Percentiles rank a stretch among this genome's conserved stretches.
Evolutionary conservation across 164 flowering plant species (phyloP).

Genomic region (Taxillus chinensis): DNA sequence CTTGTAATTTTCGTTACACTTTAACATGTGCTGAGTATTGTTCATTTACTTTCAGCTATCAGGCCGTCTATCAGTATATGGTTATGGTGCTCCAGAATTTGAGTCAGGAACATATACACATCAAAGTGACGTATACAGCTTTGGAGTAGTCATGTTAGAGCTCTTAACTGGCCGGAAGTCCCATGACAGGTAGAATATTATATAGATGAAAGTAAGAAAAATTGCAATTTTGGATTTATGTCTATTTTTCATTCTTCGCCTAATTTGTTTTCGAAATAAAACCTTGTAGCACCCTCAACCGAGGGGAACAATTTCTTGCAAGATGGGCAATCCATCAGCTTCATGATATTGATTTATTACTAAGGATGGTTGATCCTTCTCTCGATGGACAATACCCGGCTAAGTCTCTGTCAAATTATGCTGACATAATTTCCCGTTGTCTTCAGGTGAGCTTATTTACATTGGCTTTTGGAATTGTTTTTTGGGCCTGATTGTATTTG

Average conservation of each 20-base stretch:
- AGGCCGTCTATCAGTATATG: slow-evolving; percentile 61
- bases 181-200: slow-evolving; percentile 49
- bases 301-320: slow-evolving; percentile 78
- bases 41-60: slow-evolving; percentile 48
- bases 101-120: slow-evolving; percentile 70
- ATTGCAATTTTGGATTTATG: background rate
- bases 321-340: slow-evolving; percentile 95
- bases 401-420: slow-evolving; percentile 81
- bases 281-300: slow-evolving; percentile 33
- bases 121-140: slow-evolving; percentile 89
- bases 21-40: background rate
- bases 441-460: slow-evolving; percentile 49
- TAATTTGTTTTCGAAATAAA: slow-evolving; percentile 3
- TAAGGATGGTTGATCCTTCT: slow-evolving; percentile 94
- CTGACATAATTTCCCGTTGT: slow-evolving; percentile 80
- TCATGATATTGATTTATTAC: slow-evolving; percentile 84
- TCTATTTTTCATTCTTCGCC: background rate
- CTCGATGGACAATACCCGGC: slow-evolving; percentile 60
- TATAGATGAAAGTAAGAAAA: background rate
- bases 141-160: slow-evolving; percentile 96
- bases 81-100: slow-evolving; percentile 86
- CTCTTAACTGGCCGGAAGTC: slow-evolving; percentile 84
- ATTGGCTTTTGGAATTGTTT: background rate
- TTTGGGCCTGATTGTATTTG: no score
- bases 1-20: no score